Percentiles rank a stretch among this genome's conserved stretches.
phyloP scores from a whole-genome alignment of 2,329 filamentous ascomycete species.

The Polytolypa hystricis region DNA sequence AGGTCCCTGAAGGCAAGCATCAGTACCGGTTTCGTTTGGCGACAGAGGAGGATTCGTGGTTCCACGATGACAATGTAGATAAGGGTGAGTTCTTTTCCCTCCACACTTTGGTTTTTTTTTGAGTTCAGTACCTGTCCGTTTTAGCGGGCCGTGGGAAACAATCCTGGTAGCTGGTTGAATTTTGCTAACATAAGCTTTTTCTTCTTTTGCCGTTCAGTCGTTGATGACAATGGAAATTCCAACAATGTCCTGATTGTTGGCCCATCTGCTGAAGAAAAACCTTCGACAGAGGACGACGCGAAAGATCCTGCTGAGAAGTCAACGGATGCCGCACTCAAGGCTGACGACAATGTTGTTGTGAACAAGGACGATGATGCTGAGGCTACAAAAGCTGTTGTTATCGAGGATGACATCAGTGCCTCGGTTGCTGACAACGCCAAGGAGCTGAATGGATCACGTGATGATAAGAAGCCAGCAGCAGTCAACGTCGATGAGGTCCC shows the following conservation, averaged over 20 bases:
- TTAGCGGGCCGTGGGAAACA: background rate
- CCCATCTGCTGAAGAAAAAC: slow-evolving; percentile 3
- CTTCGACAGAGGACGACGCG: slow-evolving; percentile 7
- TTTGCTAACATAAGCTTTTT: slow-evolving; percentile 2
- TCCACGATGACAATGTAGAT: slow-evolving; percentile 18
- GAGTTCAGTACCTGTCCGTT: background rate
- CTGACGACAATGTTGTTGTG: background rate
- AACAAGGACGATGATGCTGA: background rate
- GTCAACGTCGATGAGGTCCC: no score
- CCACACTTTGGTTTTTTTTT: background rate
- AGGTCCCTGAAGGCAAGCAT: slow-evolving; percentile 15
- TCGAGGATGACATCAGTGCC: no score
- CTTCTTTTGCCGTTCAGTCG: no score
- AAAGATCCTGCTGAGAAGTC: slow-evolving; percentile 4
- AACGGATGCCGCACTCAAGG: background rate
- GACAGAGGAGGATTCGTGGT: slow-evolving; percentile 15
- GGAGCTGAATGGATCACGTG: no score
- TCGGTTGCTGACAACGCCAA: no score
- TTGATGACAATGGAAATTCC: slow-evolving; percentile 16
- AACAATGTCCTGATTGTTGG: slow-evolving; percentile 14
- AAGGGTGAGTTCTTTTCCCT: slow-evolving; percentile 14
- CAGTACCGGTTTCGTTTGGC: slow-evolving; percentile 20
- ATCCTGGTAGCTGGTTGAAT: no score
- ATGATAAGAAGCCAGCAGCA: no score
- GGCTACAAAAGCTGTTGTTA: slow-evolving; percentile 4